Conservation (phyloP, 805 yeast species). For the Saccharomycopsis fodiens region DNA sequence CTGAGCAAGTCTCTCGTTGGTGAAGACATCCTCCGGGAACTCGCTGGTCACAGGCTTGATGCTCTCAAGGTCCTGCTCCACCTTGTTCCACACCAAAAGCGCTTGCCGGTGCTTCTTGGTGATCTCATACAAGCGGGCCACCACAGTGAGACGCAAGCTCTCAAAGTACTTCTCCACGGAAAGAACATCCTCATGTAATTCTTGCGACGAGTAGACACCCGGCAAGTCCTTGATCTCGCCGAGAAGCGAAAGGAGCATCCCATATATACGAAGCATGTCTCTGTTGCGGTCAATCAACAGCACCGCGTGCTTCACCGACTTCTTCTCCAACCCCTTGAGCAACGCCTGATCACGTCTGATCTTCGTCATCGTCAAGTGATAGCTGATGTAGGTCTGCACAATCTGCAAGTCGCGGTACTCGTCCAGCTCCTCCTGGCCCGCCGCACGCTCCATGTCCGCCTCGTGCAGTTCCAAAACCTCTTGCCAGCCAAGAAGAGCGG, state of each 20-base stretch:
- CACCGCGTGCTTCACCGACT: slow-evolving; percentile 17
- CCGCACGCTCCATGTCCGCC: slow-evolving; percentile 42
- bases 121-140: slow-evolving; percentile 40
- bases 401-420: slow-evolving; percentile 67
- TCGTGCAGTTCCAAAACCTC: slow-evolving; percentile 57
- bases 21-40: slow-evolving; percentile 28
- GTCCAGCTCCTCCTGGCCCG: slow-evolving; percentile 36
- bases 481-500: slow-evolving; percentile 56
- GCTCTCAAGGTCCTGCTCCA: slow-evolving; percentile 16
- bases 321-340: slow-evolving; percentile 28
- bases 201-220: slow-evolving; percentile 85
- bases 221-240: slow-evolving; percentile 70
- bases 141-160: slow-evolving; percentile 34
- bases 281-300: slow-evolving; percentile 20
- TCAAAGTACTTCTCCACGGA: slow-evolving; percentile 40
- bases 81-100: slow-evolving; percentile 28
- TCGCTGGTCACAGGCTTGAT: slow-evolving; percentile 20
- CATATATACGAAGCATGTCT: slow-evolving; percentile 43
- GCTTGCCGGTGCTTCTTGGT: slow-evolving; percentile 39
- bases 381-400: slow-evolving; percentile 66
- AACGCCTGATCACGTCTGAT: slow-evolving; percentile 63
- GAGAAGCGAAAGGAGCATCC: slow-evolving; percentile 44
- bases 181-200: slow-evolving; percentile 46
- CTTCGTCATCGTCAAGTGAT: slow-evolving; percentile 55
- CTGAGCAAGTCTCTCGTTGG: slow-evolving; percentile 27